Evolutionary conservation across 2,329 filamentous ascomycete species (phyloP).

Genomic region (Fusarium chaquense): DNA sequence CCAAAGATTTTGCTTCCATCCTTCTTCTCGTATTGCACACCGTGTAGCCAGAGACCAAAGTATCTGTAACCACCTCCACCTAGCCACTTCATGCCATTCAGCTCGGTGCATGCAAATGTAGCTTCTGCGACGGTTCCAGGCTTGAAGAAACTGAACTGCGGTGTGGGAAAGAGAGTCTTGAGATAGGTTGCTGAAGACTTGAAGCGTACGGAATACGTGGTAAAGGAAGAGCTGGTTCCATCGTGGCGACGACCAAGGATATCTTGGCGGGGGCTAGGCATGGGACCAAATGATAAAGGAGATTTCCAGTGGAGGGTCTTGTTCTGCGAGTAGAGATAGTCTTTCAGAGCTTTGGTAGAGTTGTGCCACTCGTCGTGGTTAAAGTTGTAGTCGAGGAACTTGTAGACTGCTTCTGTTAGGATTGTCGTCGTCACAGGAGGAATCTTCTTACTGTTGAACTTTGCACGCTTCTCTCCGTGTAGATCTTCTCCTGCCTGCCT

Average conservation of each 20-base stretch:
- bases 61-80: conserved; percentile 69
- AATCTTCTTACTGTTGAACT: conserved; percentile 55
- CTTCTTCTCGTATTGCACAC: conserved; percentile 66
- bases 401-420: conserved; percentile 12
- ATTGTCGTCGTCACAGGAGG: accelerated
- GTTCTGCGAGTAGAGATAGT: conserved; percentile 30
- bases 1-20: conserved; percentile 62
- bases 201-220: conserved; percentile 62
- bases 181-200: conserved; percentile 63
- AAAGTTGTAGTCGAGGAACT: conserved; percentile 38
- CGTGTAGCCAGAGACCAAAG: conserved; percentile 72
- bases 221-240: conserved; percentile 51
- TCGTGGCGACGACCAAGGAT: conserved; percentile 2
- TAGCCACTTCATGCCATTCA: conserved; percentile 69
- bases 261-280: conserved; percentile 39
- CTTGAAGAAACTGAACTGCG: conserved; percentile 56
- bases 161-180: conserved; percentile 60
- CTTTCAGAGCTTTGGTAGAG: conserved; percentile 26
- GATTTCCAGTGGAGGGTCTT: conserved; percentile 26
- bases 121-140: conserved; percentile 60
- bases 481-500: conserved; percentile 64
- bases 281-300: conserved; percentile 43
- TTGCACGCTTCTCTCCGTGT: conserved; percentile 50
- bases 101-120: conserved; percentile 57
- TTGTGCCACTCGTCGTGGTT: conserved; percentile 41